phyloP scores from a whole-genome alignment of 2,329 filamentous ascomycete species.

The Hypoxylon sp. region DNA sequence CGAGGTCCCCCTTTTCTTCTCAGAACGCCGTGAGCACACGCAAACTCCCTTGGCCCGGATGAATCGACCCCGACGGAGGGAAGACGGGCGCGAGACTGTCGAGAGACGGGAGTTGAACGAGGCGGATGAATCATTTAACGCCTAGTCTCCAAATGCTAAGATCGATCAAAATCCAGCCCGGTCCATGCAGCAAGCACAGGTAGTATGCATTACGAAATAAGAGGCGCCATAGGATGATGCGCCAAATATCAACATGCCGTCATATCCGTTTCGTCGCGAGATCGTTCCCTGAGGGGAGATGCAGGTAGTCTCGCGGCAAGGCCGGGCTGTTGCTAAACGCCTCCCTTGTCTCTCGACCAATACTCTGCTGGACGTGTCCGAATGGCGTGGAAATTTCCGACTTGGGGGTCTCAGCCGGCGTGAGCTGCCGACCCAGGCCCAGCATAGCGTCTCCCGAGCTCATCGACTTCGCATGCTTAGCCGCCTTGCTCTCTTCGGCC shows the following conservation, averaged over 20 bases:
- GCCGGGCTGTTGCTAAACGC: slow-evolving; percentile 34
- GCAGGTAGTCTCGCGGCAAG: slow-evolving; percentile 38
- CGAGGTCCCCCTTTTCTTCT: slow-evolving; percentile 14
- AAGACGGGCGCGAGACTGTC: slow-evolving; percentile 14
- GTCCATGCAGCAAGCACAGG: slow-evolving; percentile 28
- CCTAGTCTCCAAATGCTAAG: slow-evolving; percentile 13
- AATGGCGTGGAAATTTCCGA: slow-evolving; percentile 40
- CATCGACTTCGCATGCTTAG: slow-evolving; percentile 49
- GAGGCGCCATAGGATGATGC: slow-evolving; percentile 15
- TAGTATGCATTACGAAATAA: slow-evolving; percentile 25
- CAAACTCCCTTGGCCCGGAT: slow-evolving; percentile 32
- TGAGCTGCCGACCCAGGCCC: slow-evolving; percentile 52
- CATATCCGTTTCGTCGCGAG: slow-evolving; percentile 25
- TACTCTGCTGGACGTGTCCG: slow-evolving; percentile 26
- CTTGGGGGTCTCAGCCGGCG: slow-evolving; percentile 52
- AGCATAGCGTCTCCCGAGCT: slow-evolving; percentile 51
- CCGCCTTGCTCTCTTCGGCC: slow-evolving; percentile 32
- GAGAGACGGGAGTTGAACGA: slow-evolving; percentile 18
- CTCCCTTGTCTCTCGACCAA: slow-evolving; percentile 35
- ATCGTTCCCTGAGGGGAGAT: slow-evolving; percentile 30
- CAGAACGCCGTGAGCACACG: slow-evolving; percentile 25
- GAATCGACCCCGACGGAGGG: slow-evolving; percentile 14
- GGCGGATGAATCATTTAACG: slow-evolving; percentile 31
- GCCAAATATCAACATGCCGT: slow-evolving; percentile 10
- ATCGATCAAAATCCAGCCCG: slow-evolving; percentile 28